Percentiles rank a stretch among this genome's conserved stretches.
Evolutionary conservation across 768 basidiomycete species (phyloP).

Genomic region (Boletales sp.): DNA sequence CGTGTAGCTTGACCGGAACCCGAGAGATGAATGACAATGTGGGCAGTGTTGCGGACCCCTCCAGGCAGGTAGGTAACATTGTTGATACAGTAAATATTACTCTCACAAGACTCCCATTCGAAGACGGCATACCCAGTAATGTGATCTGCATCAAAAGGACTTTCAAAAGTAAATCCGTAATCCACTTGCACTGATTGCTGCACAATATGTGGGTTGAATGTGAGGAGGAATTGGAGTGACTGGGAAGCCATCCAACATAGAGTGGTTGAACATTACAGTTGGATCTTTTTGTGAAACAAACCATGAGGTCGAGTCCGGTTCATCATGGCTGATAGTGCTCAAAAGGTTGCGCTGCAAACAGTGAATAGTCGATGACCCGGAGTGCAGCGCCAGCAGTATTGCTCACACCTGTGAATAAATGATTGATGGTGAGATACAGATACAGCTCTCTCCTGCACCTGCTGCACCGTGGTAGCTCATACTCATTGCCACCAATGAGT

Average conservation of each 20-base stretch:
- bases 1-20: conserved; percentile 23
- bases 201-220: conserved; percentile 66
- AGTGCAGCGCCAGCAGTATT: conserved; percentile 69
- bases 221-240: conserved; percentile 55
- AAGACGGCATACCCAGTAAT: conserved; percentile 64
- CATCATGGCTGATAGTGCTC: background rate
- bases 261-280: conserved; percentile 54
- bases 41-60: conserved; percentile 36
- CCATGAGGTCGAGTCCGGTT: background rate
- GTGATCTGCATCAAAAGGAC: conserved; percentile 42
- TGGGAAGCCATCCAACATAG: conserved; percentile 51
- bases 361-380: conserved; percentile 64
- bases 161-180: conserved; percentile 42
- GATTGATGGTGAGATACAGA: background rate
- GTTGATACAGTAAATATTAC: conserved; percentile 63
- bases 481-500: conserved; percentile 10
- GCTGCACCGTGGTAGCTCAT: conserved; percentile 39
- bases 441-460: conserved; percentile 1
- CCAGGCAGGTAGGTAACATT: conserved; percentile 46
- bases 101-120: conserved; percentile 41
- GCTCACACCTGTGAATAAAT: conserved; percentile 46
- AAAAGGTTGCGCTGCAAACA: conserved; percentile 62
- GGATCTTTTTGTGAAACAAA: conserved; percentile 39
- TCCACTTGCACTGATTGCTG: conserved; percentile 43
- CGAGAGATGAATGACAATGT: conserved; percentile 41